Evolutionary conservation across 75 land plant genomes (phyloP).

Genomic region (Pinus albicaulis): DNA sequence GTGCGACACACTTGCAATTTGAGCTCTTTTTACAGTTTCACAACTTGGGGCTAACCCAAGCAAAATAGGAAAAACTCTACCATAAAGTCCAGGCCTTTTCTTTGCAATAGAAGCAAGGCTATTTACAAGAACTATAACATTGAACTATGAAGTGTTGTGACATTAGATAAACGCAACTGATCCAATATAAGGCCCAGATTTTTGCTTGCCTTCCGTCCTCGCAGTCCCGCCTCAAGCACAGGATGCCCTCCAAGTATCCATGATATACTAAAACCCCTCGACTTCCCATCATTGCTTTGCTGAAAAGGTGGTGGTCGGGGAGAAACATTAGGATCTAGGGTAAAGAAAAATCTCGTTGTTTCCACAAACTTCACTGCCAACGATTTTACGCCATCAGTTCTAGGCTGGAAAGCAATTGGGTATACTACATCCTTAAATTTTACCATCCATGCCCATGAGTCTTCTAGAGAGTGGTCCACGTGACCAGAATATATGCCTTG

Average conservation of each 20-base stretch:
- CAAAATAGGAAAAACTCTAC: conserved; percentile 87
- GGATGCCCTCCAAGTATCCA: conserved; percentile 91
- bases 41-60: conserved; percentile 69
- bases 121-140: conserved; percentile 84
- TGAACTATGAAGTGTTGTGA: conserved; percentile 61
- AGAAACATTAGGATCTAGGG: conserved; percentile 85
- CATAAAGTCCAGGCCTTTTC: conserved; percentile 88
- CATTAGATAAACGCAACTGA: conserved; percentile 61
- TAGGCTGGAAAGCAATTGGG: conserved; percentile 49
- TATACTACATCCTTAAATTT: conserved; percentile 55
- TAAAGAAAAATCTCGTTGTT: conserved; percentile 73
- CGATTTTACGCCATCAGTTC: no score
- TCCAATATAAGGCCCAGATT: conserved; percentile 72
- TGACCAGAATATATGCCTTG: conserved; percentile 78
- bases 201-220: conserved; percentile 83
- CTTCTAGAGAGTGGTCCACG: conserved; percentile 53
- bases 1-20: conserved; percentile 50
- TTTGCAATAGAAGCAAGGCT: conserved; percentile 90
- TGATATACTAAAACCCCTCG: conserved; percentile 64
- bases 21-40: conserved; percentile 60
- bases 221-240: conserved; percentile 61
- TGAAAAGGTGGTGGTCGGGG: conserved; percentile 50
- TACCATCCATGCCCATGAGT: conserved; percentile 73
- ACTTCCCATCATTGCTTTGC: conserved; percentile 43
- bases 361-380: conserved; percentile 27